phyloP scores from a whole-genome alignment of 2,329 filamentous ascomycete genomes.

The Stachybotrys chlorohalonatus region DNA sequence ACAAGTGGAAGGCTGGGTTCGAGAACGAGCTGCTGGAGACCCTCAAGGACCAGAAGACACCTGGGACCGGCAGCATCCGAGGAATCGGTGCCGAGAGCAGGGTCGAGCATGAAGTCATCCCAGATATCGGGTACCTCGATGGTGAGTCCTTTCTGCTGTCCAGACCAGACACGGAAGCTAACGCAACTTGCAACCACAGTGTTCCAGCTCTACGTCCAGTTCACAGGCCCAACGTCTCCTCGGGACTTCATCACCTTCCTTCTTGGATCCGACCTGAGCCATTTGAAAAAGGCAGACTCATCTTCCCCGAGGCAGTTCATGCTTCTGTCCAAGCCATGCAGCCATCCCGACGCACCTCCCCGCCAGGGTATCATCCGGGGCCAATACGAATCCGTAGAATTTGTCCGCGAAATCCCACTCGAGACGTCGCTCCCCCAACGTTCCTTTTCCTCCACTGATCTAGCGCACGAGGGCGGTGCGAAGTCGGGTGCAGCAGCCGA shows the following conservation, averaged over 20 bases:
- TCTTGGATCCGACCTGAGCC: slow-evolving; percentile 53
- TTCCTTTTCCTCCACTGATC: slow-evolving; percentile 22
- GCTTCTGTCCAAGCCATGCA: slow-evolving; percentile 77
- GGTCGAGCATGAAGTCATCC: slow-evolving; percentile 52
- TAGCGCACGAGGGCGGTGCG: slow-evolving; percentile 16
- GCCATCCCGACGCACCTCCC: slow-evolving; percentile 63
- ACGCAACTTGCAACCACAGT: slow-evolving; percentile 36
- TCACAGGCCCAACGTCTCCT: slow-evolving; percentile 79
- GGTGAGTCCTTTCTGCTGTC: slow-evolving; percentile 27
- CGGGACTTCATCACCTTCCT: slow-evolving; percentile 81
- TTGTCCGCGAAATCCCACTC: slow-evolving; percentile 73
- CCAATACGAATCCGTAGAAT: slow-evolving; percentile 83
- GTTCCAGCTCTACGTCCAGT: slow-evolving; percentile 80
- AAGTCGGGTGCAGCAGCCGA: slow-evolving; percentile 6
- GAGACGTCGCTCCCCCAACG: slow-evolving; percentile 26
- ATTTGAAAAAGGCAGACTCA: slow-evolving; percentile 16
- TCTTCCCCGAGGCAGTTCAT: slow-evolving; percentile 57
- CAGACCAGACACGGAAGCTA: slow-evolving; percentile 2
- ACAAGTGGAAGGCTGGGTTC: slow-evolving; percentile 68
- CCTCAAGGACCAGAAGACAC: slow-evolving; percentile 58
- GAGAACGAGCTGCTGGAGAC: slow-evolving; percentile 73
- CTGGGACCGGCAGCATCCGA: slow-evolving; percentile 66
- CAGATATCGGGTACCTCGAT: slow-evolving; percentile 54
- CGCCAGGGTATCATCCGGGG: slow-evolving; percentile 71
- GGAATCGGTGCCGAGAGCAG: slow-evolving; percentile 76